Evolutionary conservation across 352 stramenopile species (phyloP).

Genomic region (Globisporangium recalcitrans): DNA sequence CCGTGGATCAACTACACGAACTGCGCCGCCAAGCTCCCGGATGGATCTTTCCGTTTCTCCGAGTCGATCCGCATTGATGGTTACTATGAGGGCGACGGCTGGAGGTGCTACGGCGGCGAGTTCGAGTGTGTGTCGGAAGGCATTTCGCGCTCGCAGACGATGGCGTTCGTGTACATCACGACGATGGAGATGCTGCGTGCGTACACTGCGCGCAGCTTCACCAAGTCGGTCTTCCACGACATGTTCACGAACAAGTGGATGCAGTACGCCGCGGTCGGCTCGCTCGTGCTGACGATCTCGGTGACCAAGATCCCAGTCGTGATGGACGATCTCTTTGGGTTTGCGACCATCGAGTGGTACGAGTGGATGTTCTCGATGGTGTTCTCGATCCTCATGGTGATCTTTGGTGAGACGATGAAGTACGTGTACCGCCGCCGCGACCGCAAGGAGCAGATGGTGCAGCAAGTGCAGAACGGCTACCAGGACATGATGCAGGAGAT

Average conservation of each 20-base stretch:
- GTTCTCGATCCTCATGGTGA: constrained; percentile 62
- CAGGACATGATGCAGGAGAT: constrained; percentile 48
- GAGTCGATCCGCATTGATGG: constrained; percentile 15
- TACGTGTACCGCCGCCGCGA: constrained; percentile 54
- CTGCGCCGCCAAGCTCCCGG: not conserved
- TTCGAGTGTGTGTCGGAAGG: constrained; percentile 61
- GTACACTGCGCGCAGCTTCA: constrained; percentile 76
- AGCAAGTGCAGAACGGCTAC: constrained; percentile 38
- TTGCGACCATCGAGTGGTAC: constrained; percentile 65
- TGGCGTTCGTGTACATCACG: constrained; percentile 76
- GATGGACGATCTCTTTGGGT: constrained; percentile 64
- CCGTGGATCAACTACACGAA: not conserved
- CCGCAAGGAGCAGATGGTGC: constrained; percentile 30
- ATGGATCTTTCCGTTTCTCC: not conserved
- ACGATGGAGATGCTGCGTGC: constrained; percentile 70
- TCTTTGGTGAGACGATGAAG: constrained; percentile 69
- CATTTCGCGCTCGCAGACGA: constrained; percentile 61
- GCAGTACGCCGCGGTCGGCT: constrained; percentile 61
- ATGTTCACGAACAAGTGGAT: constrained; percentile 81
- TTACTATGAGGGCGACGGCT: constrained; percentile 36
- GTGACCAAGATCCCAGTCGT: constrained; percentile 69
- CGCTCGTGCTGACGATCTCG: constrained; percentile 47
- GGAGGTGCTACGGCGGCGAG: constrained; percentile 43
- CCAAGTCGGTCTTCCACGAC: constrained; percentile 63
- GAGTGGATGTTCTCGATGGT: constrained; percentile 70